phyloP scores from a whole-genome alignment of 129 eudicot species.

The Saposhnikovia divaricata region DNA sequence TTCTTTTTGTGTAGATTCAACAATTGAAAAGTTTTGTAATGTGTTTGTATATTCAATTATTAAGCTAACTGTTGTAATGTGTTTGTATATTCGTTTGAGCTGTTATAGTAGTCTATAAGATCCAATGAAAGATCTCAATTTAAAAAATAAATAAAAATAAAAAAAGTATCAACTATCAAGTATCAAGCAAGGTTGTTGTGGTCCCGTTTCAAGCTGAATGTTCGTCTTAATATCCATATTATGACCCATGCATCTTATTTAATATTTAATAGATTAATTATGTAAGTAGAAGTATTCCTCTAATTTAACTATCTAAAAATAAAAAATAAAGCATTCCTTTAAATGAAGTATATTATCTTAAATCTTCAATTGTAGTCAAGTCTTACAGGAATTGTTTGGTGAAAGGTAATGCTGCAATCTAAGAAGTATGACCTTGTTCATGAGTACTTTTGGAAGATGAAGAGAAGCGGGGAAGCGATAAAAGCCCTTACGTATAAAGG shows the following conservation, averaged over 20 bases:
- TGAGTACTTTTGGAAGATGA: conserved; percentile 66
- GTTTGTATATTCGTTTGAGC: neutral
- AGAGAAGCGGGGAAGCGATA: conserved; percentile 72
- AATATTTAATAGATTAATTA: neutral
- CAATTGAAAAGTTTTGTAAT: neutral
- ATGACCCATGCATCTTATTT: neutral
- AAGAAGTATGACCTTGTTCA: conserved; percentile 79
- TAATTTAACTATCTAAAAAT: neutral
- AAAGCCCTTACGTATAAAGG: conserved; percentile 92
- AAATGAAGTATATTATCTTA: neutral
- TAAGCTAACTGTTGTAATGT: neutral
- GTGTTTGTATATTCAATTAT: neutral
- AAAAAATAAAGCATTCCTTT: too few relatives aligned
- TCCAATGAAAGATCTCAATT: neutral
- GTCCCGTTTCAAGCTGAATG: neutral
- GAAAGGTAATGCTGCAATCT: conserved; percentile 85
- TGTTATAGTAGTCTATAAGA: neutral
- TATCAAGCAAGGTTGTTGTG: neutral
- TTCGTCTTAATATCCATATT: neutral
- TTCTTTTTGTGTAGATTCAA: neutral
- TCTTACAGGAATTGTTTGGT: conserved; percentile 29
- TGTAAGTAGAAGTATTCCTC: too few relatives aligned
- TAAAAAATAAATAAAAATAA: neutral
- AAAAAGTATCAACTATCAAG: too few relatives aligned
- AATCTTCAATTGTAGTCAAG: conserved; percentile 12